Percentiles rank a stretch among this genome's conserved stretches.
These are phyloP conservation scores for Phytophthora agathidicida DNA, from an alignment of 352 stramenopile genomes.

Conservation along the genomic window DNA sequence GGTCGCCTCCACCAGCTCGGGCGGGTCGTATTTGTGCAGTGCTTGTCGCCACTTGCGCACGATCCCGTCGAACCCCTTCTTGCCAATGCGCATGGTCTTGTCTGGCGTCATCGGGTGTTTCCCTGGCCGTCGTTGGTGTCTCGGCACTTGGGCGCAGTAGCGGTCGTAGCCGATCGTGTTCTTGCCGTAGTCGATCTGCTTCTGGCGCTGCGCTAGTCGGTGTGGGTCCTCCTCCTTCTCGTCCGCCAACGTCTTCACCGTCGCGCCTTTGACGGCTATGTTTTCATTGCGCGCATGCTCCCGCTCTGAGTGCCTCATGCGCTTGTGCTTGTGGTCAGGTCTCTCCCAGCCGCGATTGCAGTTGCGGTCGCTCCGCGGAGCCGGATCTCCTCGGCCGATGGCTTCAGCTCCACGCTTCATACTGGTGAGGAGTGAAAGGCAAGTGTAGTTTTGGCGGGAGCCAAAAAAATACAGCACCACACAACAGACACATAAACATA, in stretches of 20 bases:
- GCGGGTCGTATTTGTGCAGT: conserved; percentile 84
- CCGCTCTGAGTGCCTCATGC: conserved; percentile 13
- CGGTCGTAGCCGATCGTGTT: conserved; percentile 93
- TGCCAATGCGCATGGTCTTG: conserved; percentile 75
- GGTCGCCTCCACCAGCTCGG: conserved; percentile 47
- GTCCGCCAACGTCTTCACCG: conserved; percentile 56
- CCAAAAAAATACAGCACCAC: neutral
- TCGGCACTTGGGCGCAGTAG: conserved; percentile 74
- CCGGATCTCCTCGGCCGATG: conserved; percentile 6
- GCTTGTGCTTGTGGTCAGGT: conserved; percentile 32
- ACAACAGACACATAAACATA: too few relatives aligned
- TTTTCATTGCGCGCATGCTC: neutral
- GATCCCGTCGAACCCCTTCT: conserved; percentile 84
- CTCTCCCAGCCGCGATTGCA: neutral
- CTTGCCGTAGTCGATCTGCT: conserved; percentile 94
- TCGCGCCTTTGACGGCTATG: neutral
- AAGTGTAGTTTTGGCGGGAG: conserved; percentile 39
- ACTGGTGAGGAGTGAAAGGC: neutral
- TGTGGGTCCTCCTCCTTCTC: conserved; percentile 82
- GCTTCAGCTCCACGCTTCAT: conserved; percentile 32
- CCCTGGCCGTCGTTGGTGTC: conserved; percentile 44
- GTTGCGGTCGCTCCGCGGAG: neutral
- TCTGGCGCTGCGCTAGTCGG: conserved; percentile 89
- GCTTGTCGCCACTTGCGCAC: conserved; percentile 80
- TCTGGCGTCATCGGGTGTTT: conserved; percentile 83